These are phyloP conservation scores for Sclerotinia spermophila DNA, from an alignment of 2,329 filamentous ascomycete species.

Conservation along the genomic window DNA sequence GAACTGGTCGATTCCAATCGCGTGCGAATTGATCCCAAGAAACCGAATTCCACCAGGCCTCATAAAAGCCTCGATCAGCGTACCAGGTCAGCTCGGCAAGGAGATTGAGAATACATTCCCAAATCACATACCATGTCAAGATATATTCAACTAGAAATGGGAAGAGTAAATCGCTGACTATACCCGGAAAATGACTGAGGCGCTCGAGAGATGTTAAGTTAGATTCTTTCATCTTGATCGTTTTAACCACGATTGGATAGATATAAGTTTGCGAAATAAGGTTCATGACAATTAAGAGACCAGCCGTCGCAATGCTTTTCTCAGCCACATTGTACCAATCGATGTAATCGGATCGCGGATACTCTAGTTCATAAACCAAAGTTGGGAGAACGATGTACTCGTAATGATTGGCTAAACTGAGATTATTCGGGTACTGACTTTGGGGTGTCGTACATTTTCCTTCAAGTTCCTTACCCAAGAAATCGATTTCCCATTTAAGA, in stretches of 20 bases:
- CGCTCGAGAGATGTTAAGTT: slow-evolving; percentile 58
- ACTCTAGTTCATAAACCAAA: slow-evolving; percentile 74
- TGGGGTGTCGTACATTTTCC: slow-evolving; percentile 51
- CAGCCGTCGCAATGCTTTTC: slow-evolving; percentile 66
- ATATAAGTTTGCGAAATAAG: slow-evolving; percentile 73
- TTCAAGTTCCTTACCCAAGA: slow-evolving; percentile 57
- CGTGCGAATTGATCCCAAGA: slow-evolving; percentile 75
- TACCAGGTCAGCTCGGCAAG: slow-evolving; percentile 74
- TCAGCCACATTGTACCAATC: slow-evolving; percentile 74
- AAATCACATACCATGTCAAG: slow-evolving; percentile 73
- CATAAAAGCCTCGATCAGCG: slow-evolving; percentile 71
- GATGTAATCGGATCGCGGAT: slow-evolving; percentile 65
- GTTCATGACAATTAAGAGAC: slow-evolving; percentile 74
- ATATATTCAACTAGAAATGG: slow-evolving; percentile 77
- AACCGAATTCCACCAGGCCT: slow-evolving; percentile 60
- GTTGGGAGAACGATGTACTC: slow-evolving; percentile 75
- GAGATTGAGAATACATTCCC: slow-evolving; percentile 71
- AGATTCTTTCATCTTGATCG: slow-evolving; percentile 63
- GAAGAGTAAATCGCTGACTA: slow-evolving; percentile 71
- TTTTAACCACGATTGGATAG: slow-evolving; percentile 68
- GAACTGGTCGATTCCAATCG: slow-evolving; percentile 79
- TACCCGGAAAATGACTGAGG: slow-evolving; percentile 67
- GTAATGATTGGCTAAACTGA: slow-evolving; percentile 61
- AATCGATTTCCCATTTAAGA: slow-evolving; percentile 59
- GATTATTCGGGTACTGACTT: slow-evolving; percentile 64